Evolutionary conservation across 805 yeast genomes (phyloP), one percentile per base, ranked within the genome.

Genomic region (Pichia pseudocactophila): DNA sequence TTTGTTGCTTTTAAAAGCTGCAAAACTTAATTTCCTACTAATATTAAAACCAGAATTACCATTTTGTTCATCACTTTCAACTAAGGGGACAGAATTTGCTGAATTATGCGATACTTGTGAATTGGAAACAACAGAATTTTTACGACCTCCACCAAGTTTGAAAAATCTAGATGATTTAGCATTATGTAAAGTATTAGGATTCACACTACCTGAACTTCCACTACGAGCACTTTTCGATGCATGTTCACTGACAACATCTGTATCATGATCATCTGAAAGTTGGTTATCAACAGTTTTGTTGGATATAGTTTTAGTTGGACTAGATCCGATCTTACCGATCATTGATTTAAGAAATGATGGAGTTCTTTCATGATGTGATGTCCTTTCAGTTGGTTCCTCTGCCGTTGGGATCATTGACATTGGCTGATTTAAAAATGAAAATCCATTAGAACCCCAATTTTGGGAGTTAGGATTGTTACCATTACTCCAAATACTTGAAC

Each of bases 281-380:
- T 36, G 41, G 19, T 42, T 19, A 10, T 34, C 43, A 34, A 37
- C n/a, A 7, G 48, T 42, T 27, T 38, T 43, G 30, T 41, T 56
- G 1, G 58, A 53, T 3, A 38, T 36, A 2, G 50, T 44, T 37
- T 61, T 62, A 4, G 61, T 58, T 4, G 66, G 66, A 30, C 60
- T 55, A 2, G 56, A 43, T 9, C 71, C 70, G 50, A 67, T 62
- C 34, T 61, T 55, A 48, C 64, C 63, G 17, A 67, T 50, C 34
- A 55, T 58, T 40, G 55, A 58, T 36, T 61, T 61, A 51, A 67
- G 59, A 34, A 66, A 62, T 7, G 67, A 62, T 8, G 69, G 68
- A 4, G 70, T 63, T 2, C 59, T 42, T n/a, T 41, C 32, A 30
- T 26, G 22, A 11, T 38, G 34, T 16, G 39, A 27, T 7, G 32